Evolutionary conservation across 2,329 filamentous ascomycete species (phyloP).

Genomic region (Penicillium rolfsii): DNA sequence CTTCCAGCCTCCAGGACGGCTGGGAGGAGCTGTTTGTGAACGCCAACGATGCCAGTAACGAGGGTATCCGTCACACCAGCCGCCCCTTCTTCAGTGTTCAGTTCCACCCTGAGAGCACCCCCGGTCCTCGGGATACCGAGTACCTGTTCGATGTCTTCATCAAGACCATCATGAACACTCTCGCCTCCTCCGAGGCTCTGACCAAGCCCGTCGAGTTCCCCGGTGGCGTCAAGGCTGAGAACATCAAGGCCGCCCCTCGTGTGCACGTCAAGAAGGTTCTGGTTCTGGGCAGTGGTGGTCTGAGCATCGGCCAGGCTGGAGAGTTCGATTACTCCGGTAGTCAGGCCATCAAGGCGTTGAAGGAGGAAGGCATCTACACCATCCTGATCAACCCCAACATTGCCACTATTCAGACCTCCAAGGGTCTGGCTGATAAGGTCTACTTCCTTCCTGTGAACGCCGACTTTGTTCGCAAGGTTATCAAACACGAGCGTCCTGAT

Average conservation of each 20-base stretch:
- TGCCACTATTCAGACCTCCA: constrained; percentile 97
- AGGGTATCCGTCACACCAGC: constrained; percentile 86
- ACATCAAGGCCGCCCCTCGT: constrained; percentile 72
- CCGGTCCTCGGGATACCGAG: constrained; percentile 92
- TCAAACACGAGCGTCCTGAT: constrained; percentile 90
- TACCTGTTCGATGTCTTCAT: constrained; percentile 98
- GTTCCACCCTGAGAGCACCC: constrained; percentile 97
- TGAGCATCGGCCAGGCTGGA: constrained; percentile 96
- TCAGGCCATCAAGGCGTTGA: constrained; percentile 97
- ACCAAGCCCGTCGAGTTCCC: constrained; percentile 80
- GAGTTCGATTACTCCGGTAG: constrained; percentile 99
- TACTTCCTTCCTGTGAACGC: constrained; percentile 98
- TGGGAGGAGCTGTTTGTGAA: constrained; percentile 98
- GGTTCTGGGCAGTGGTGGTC: constrained; percentile 88
- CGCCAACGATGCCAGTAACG: constrained; percentile 96
- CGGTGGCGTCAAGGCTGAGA: constrained; percentile 79
- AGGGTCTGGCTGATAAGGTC: constrained; percentile 96
- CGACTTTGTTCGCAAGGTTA: constrained; percentile 97
- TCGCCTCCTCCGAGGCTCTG: constrained; percentile 69
- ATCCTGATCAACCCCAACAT: constrained; percentile 99
- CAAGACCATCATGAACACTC: constrained; percentile 73
- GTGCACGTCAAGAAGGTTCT: constrained; percentile 93
- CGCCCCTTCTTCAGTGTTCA: constrained; percentile 99
- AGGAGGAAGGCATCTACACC: constrained; percentile 97
- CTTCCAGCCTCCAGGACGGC: constrained; percentile 70